phyloP scores from a whole-genome alignment of 495 filamentous ascomycete genomes.

The Penicillium diatomitis region DNA sequence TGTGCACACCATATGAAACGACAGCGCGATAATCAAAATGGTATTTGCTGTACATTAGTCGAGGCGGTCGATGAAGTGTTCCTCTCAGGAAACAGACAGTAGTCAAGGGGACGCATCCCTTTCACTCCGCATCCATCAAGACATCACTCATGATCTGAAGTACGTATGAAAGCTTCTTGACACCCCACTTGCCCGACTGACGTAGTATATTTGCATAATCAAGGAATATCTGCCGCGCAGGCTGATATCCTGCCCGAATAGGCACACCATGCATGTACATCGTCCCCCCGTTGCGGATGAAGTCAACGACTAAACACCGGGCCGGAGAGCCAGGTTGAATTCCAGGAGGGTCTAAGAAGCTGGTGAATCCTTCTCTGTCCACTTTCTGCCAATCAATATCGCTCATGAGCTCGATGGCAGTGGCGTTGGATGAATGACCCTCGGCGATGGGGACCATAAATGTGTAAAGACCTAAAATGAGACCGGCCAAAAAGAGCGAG shows the following conservation, averaged over 20 bases:
- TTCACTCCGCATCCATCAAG: constrained; percentile 38
- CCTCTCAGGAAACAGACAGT: not conserved
- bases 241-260: constrained; percentile 40
- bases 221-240: constrained; percentile 37
- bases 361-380: constrained; percentile 31
- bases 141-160: constrained; percentile 48
- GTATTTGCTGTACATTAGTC: too few relatives aligned
- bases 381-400: constrained; percentile 42
- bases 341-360: constrained; percentile 31
- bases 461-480: constrained; percentile 42
- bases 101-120: not conserved
- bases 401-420: constrained; percentile 40
- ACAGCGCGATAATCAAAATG: too few relatives aligned
- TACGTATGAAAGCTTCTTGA: constrained; percentile 39
- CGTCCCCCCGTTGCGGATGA: constrained; percentile 42
- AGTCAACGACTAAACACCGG: constrained; percentile 34
- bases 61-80: too few relatives aligned
- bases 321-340: constrained; percentile 21
- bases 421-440: constrained; percentile 18
- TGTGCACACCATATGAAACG: too few relatives aligned
- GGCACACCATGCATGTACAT: constrained; percentile 40
- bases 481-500: constrained; percentile 40
- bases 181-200: constrained; percentile 44
- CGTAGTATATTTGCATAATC: constrained; percentile 43
- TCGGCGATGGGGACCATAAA: constrained; percentile 35